phyloP scores from a whole-genome alignment of 2,329 filamentous ascomycete genomes.

The Thermomyces lanuginosus region DNA sequence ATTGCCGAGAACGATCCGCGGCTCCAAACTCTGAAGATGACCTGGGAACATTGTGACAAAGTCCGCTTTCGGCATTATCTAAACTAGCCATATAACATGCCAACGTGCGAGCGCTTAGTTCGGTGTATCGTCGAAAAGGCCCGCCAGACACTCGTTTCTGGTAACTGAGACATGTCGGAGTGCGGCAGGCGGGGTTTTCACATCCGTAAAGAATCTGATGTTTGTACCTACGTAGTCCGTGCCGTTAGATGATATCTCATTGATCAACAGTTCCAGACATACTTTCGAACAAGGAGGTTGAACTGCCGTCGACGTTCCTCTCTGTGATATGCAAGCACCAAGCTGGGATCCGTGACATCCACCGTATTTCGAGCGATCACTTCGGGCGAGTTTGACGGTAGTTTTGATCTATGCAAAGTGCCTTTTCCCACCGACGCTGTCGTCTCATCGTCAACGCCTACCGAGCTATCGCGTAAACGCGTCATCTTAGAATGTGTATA shows the following conservation, averaged over 20 bases:
- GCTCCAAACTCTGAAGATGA: conserved; percentile 13
- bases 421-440: conserved; percentile 12
- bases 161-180: conserved; percentile 65
- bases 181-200: conserved; percentile 49
- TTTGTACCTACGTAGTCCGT: conserved; percentile 44
- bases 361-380: conserved; percentile 24
- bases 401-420: conserved; percentile 20
- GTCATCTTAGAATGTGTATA: conserved; percentile 17
- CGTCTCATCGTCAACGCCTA: conserved; percentile 16
- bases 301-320: conserved; percentile 26
- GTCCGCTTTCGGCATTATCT: conserved; percentile 53
- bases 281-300: conserved; percentile 53
- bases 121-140: conserved; percentile 62
- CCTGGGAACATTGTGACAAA: conserved; percentile 41
- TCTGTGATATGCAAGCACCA: conserved; percentile 22
- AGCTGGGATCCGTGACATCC: conserved; percentile 20
- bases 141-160: conserved; percentile 50
- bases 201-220: conserved; percentile 72
- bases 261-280: conserved; percentile 12
- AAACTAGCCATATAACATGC: conserved; percentile 67
- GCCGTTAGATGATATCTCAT: conserved; percentile 1
- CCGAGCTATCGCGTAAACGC: conserved; percentile 26
- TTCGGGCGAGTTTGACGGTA: conserved; percentile 26
- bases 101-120: conserved; percentile 64
- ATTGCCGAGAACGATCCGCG: too few species aligned